These are phyloP conservation scores for Diaporthe citrichinensis DNA, from an alignment of 2,329 filamentous ascomycete species.

Conservation along the genomic window DNA sequence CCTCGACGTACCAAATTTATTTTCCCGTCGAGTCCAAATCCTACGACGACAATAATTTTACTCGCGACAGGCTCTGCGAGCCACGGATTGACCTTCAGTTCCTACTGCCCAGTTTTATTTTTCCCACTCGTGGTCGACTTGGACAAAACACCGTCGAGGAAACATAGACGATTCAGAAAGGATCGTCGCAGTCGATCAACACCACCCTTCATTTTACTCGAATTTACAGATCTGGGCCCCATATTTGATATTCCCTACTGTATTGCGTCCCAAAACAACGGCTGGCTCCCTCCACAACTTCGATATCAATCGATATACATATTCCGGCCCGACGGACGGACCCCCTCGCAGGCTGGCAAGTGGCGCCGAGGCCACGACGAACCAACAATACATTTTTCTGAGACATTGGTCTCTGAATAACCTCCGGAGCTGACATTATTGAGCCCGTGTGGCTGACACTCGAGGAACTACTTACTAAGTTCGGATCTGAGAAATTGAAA, in stretches of 20 bases:
- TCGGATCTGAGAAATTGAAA: constrained; percentile 20
- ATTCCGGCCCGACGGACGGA: constrained; percentile 11
- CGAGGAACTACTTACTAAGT: background rate
- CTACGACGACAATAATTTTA: constrained; percentile 14
- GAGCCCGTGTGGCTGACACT: constrained; percentile 16
- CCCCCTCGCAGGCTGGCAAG: background rate
- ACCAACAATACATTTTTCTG: background rate
- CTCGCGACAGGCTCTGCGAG: constrained; percentile 37
- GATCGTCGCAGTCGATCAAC: constrained; percentile 33
- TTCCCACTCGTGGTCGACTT: background rate
- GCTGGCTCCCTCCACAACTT: constrained; percentile 11
- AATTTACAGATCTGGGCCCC: constrained; percentile 19
- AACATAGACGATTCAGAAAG: constrained; percentile 8
- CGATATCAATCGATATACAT: constrained; percentile 17
- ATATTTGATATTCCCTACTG: constrained; percentile 26
- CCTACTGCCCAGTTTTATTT: background rate
- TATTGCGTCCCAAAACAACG: constrained; percentile 1
- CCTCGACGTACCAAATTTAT: constrained; percentile 3
- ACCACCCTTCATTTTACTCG: constrained; percentile 35
- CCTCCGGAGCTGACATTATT: constrained; percentile 22
- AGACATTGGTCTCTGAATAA: constrained; percentile 37
- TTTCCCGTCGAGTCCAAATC: constrained; percentile 6
- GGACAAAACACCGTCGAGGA: background rate
- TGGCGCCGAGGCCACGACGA: constrained; percentile 4
- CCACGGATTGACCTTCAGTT: constrained; percentile 14